Evolutionary conservation across 768 basidiomycete genomes (phyloP).

Genomic region (Lanmaoa pseudosensibilis): DNA sequence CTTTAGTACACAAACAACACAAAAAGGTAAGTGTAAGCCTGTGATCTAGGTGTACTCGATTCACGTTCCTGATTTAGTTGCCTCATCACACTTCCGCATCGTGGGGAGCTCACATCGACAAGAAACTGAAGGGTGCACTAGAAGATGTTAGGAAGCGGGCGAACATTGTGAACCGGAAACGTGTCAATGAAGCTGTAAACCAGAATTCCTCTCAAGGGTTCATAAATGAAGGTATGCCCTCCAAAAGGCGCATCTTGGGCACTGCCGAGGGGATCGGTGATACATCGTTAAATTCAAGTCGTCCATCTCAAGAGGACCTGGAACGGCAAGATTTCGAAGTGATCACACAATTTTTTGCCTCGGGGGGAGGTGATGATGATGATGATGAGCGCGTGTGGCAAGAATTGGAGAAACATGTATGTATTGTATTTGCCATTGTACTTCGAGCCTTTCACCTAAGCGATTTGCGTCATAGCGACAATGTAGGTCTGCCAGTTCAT

Average conservation of each 20-base stretch:
- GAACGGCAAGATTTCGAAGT: conserved; percentile 47
- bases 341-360: conserved; percentile 57
- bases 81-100: conserved; percentile 55
- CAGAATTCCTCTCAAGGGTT: not conserved
- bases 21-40: conserved; percentile 42
- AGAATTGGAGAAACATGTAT: conserved; percentile 47
- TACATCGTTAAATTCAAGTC: not conserved
- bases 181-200: not conserved
- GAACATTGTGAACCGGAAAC: conserved; percentile 52
- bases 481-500: conserved; percentile 43
- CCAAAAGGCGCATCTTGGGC: conserved; percentile 1
- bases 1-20: conserved; percentile 41
- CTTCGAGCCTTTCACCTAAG: not conserved
- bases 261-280: not conserved
- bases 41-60: not conserved
- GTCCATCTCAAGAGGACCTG: conserved; percentile 9
- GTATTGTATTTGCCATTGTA: conserved; percentile 7
- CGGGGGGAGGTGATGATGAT: conserved; percentile 47
- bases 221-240: not conserved
- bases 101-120: conserved; percentile 46
- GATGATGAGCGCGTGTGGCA: conserved; percentile 54
- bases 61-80: conserved; percentile 44
- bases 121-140: conserved; percentile 37
- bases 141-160: conserved; percentile 51
- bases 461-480: conserved; percentile 30